These are phyloP conservation scores for Coniochaeta hoffmannii DNA, from an alignment of 2,329 filamentous ascomycete genomes.

Conservation along the genomic window DNA sequence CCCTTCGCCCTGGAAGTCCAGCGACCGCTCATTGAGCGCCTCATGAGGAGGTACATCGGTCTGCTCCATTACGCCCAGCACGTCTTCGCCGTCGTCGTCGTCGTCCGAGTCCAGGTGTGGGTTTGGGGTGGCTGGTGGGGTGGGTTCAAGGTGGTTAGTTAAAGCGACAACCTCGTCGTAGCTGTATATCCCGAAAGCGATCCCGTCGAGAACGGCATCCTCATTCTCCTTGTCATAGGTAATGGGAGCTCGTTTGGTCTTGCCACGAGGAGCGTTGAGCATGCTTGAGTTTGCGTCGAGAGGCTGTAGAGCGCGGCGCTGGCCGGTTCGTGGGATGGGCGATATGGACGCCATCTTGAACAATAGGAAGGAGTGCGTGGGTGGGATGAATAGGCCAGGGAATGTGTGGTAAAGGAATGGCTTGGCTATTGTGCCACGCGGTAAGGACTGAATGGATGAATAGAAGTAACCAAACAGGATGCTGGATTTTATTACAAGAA, in stretches of 20 bases:
- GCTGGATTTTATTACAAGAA: not conserved
- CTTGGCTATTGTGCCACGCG: not conserved
- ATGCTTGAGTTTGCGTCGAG: slow-evolving; percentile 9
- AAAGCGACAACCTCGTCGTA: slow-evolving; percentile 10
- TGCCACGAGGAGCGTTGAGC: slow-evolving; percentile 8
- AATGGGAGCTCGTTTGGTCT: slow-evolving; percentile 11
- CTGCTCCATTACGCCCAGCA: not conserved
- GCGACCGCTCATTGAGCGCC: slow-evolving; percentile 8
- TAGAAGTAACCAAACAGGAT: not conserved
- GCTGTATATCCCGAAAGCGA: slow-evolving; percentile 12
- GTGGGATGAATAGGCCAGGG: not conserved
- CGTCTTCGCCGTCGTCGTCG: slow-evolving; percentile 6
- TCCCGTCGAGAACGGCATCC: slow-evolving; percentile 8
- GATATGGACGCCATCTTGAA: not conserved
- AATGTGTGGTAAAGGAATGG: too few relatives aligned
- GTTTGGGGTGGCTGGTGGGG: slow-evolving; percentile 7
- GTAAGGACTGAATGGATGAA: not conserved
- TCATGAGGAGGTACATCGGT: slow-evolving; percentile 4
- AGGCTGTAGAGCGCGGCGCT: slow-evolving; percentile 9
- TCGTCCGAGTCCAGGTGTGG: slow-evolving; percentile 6
- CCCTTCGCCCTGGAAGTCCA: slow-evolving; percentile 2
- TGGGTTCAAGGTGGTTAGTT: slow-evolving; percentile 9
- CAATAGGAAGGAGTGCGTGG: not conserved
- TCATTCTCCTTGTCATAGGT: slow-evolving; percentile 15
- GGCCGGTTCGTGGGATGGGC: slow-evolving; percentile 4